Conservation (phyloP, 2,329 filamentous ascomycete species). For the Fusarium camptoceras region DNA sequence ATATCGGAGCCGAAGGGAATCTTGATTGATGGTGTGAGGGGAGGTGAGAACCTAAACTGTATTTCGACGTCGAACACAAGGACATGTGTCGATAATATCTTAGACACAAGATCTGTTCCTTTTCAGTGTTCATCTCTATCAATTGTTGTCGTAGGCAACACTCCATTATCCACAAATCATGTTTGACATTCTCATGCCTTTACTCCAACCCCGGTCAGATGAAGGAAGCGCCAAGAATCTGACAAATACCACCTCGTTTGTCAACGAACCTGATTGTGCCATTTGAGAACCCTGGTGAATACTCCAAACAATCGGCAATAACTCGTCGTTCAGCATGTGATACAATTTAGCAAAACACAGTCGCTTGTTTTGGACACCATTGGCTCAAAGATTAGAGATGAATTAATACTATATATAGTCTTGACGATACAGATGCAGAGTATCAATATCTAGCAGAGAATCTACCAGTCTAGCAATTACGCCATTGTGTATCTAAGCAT, state of each 20-base stretch:
- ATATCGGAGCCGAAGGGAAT: neutral
- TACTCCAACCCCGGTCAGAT: neutral
- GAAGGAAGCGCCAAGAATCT: neutral
- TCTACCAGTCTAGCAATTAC: neutral
- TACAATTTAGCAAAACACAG: no score
- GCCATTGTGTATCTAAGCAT: neutral
- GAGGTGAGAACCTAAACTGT: neutral
- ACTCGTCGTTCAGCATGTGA: no score
- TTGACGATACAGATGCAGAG: neutral
- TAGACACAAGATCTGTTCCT: no score
- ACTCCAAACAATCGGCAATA: neutral
- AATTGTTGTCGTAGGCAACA: neutral
- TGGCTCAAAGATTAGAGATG: neutral
- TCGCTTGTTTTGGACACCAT: no score
- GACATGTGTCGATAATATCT: no score
- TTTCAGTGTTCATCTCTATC: accelerated
- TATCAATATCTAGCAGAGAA: neutral
- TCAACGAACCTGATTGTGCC: neutral
- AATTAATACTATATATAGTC: neutral
- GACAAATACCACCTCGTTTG: neutral
- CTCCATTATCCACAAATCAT: neutral
- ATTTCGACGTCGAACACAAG: neutral
- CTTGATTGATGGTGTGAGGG: neutral
- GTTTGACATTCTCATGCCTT: accelerated
- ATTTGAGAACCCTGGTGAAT: neutral